Evolutionary conservation across 345 rosid genomes (phyloP), one percentile per base, ranked within the genome.

Genomic region (Mangifera indica): DNA sequence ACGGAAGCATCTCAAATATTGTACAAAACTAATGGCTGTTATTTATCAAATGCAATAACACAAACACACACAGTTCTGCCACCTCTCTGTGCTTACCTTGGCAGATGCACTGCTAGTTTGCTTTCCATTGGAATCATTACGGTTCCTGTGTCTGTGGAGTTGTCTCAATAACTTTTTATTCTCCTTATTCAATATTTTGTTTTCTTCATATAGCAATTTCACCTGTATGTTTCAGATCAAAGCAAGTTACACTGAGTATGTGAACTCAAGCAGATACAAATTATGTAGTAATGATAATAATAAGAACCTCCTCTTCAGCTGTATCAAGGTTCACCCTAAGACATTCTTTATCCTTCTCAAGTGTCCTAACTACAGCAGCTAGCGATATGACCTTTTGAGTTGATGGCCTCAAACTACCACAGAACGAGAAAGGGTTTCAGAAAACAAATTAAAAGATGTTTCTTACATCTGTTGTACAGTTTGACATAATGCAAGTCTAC

Each of bases 281-380:
- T 7, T 8, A 32, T 46, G 32, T 1, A 29, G 17, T 42, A 25
- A 45, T 7, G 13, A 57, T 58, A 62, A 37, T 37, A 37, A 37
- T 73, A 57, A 76, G 81, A 69, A 85, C 94, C 89, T 89, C 94
- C 34, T 81, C 94, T 82, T 89, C 91, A 17, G 89, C 94, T 81
- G 64, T 81, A 58, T 66, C 69, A 48, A 89, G 91, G 78, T 87
- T 89, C 71, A 81, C 63, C 77, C 78, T 77, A 21, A 87, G 85
- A 61, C 80, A 82, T 65, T 86, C 91, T 85, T 89, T 87, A n/a
- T 80, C 86, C 61, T 80, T 73, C 64, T 80, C 75, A 70, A 85
- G 78, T n/a, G 63, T 63, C 71, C 68, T 81, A 24, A 83, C 75
- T 74, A 83, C 73, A 22, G 85, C 87, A 76, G 76, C 84, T 25